Evolutionary conservation across 345 rosid genomes (phyloP).

Genomic region (Citrus trifoliata): DNA sequence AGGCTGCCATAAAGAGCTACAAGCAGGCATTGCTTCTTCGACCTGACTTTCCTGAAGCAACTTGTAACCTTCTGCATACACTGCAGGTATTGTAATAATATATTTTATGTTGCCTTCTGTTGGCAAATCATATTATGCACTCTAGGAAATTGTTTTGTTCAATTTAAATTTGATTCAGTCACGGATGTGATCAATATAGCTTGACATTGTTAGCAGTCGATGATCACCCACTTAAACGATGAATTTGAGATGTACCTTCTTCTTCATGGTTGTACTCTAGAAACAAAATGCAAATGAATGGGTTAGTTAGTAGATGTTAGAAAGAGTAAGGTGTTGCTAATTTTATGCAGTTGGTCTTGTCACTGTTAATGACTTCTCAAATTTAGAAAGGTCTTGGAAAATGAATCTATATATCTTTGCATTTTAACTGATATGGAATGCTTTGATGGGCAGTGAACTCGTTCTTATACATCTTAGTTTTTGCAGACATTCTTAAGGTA

Average conservation of each 20-base stretch:
- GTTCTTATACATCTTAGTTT: not conserved
- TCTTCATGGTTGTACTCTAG: not conserved
- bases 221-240: not conserved
- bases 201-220: not conserved
- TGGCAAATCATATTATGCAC: not conserved
- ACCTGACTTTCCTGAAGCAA: constrained; percentile 96
- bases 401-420: not conserved
- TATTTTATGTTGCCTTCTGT: not conserved
- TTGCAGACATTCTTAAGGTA: not conserved
- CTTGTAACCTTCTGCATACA: constrained; percentile 94
- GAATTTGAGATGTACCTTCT: not conserved
- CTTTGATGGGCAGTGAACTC: not conserved
- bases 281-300: not conserved
- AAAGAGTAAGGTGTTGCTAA: not conserved
- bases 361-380: not conserved
- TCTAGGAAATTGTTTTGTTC: not conserved
- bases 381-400: constrained; percentile 4
- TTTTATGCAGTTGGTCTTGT: not conserved
- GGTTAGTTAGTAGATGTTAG: too few relatives aligned
- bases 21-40: constrained; percentile 80
- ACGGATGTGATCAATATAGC: not conserved
- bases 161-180: not conserved
- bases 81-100: constrained; percentile 53
- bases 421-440: not conserved
- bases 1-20: constrained; percentile 91